Base-by-base conservation (phyloP, 345 rosid species). In the Jatropha curcas region DNA sequence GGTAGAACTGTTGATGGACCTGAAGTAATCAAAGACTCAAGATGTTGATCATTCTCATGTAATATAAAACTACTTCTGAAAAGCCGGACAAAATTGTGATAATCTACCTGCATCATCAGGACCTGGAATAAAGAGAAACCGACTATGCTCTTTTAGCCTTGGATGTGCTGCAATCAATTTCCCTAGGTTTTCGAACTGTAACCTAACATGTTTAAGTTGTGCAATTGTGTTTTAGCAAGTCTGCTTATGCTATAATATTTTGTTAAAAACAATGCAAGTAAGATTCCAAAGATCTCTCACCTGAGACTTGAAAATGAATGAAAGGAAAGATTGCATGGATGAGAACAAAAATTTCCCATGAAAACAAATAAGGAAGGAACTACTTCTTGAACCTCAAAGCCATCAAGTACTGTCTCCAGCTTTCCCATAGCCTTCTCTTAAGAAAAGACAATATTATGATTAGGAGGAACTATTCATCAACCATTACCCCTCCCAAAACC, bases 351-450 rank as follows among this genome's bases (percentile, higher is more conserved):
- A 62, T 95, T 88, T 34, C 98, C 98, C 99, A 95, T 92, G 74
- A 95, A 91, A 62, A 95, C 97, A 86, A 95, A 92, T 60, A 95
- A 85, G 41, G 98, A 89, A 62, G 98, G 99, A 76, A 90, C 93
- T 33, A 88, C 88, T 81, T 86, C 93, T 81, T 81, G 88, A 63
- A 70, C 80, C 85, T 88, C 97, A 82, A 85, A 95, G 71, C 98
- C 96, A 79, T 85, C 63, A 41, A 95, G 88, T 79, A 95, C 91
- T 7, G 65, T 82, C 83, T 82, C 89, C 81, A 95, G 82, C 94
- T 89, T 92, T 73, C 76, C 82, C 81, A 92, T 85, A 78, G 71
- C 87, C 97, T 92, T 85, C 89, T 85, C 93, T 74, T 84, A 72
- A 80, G 74, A 79, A 69, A 88, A 86, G 75, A 80, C 34, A 61